Evolutionary conservation across 2,329 filamentous ascomycete species (phyloP), one percentile per base, ranked within the genome.

Genomic region (Metarhizium anisopliae): DNA sequence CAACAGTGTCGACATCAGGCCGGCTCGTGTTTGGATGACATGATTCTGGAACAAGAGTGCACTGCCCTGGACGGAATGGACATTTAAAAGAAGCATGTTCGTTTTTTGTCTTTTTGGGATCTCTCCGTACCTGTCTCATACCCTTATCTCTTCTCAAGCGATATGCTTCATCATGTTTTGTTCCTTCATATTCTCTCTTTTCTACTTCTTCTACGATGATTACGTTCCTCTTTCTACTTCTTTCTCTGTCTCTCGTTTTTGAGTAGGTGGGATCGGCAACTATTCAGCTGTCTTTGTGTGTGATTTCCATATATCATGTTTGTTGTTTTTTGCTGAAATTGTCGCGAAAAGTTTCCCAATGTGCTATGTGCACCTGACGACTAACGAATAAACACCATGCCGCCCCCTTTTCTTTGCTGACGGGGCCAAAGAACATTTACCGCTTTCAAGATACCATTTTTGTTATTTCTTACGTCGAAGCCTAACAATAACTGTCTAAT

Each of bases 71-170:
- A 45, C 42, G 52, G 51, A 52, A 54, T 54, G 57, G 60, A 56
- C 49, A 52, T 55, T 47, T 56, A 52, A 56, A 57, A 57, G 32
- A 55, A 58, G 54, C 56, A 58, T 56, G 51, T 56, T 54, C 38
- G 32, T 50, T 47, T 56, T 42, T 58, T 57, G 58, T 50, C 56
- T 57, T 56, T 58, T 49, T 51, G 36, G 52, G 54, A 59, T 50
- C 45, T 59, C 51, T 61, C 53, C 59, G 56, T 59, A 60, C 53
- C 55, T 55, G 56, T 61, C 58, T 56, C 61, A 58, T 61, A 59
- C 52, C 58, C 56, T 58, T 50, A 42, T 57, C 35, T 53, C 53
- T 63, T 60, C 55, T 58, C 52, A 52, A 54, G 52, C 55, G 55
- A 59, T 52, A 55, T 58, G 58, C 58, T 57, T 57, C 55, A 52